phyloP scores from a whole-genome alignment of 805 yeast species.

The Yarrowia hollandica region DNA sequence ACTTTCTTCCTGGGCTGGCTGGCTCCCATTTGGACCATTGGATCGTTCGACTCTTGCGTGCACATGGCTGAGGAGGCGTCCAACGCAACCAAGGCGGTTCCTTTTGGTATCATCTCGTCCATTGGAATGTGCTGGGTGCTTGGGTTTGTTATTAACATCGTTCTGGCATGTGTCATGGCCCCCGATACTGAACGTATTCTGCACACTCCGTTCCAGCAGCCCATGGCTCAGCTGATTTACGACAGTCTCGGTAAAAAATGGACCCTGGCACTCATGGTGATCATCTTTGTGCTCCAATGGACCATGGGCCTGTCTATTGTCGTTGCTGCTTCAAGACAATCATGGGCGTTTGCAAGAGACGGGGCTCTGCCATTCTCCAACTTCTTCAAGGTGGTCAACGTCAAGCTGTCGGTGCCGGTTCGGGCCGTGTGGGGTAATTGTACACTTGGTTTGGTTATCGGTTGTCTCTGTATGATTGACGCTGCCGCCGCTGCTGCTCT shows the following conservation, averaged over 20 bases:
- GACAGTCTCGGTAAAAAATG: constrained; percentile 63
- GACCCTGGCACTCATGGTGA: constrained; percentile 63
- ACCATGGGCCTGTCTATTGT: constrained; percentile 67
- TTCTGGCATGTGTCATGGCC: constrained; percentile 54
- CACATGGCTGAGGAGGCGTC: constrained; percentile 72
- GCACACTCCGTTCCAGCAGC: constrained; percentile 54
- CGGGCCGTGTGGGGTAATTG: constrained; percentile 62
- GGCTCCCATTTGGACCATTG: constrained; percentile 75
- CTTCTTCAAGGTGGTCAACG: constrained; percentile 57
- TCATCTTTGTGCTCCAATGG: constrained; percentile 60
- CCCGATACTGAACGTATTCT: constrained; percentile 48
- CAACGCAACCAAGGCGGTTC: constrained; percentile 62
- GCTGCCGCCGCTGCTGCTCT: constrained; percentile 63
- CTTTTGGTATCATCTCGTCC: constrained; percentile 62
- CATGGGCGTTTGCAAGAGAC: constrained; percentile 77
- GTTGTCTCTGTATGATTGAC: constrained; percentile 59
- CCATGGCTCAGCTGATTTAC: constrained; percentile 63
- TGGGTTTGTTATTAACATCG: constrained; percentile 59
- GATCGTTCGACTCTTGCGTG: constrained; percentile 69
- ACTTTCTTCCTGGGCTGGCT: constrained; percentile 54
- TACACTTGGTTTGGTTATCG: constrained; percentile 49
- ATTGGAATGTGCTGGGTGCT: constrained; percentile 56
- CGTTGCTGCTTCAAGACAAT: constrained; percentile 66
- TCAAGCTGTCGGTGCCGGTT: constrained; percentile 59
- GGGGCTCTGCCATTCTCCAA: constrained; percentile 68